Conservation (phyloP, 805 yeast species). For the Geotrichum ghanense region DNA sequence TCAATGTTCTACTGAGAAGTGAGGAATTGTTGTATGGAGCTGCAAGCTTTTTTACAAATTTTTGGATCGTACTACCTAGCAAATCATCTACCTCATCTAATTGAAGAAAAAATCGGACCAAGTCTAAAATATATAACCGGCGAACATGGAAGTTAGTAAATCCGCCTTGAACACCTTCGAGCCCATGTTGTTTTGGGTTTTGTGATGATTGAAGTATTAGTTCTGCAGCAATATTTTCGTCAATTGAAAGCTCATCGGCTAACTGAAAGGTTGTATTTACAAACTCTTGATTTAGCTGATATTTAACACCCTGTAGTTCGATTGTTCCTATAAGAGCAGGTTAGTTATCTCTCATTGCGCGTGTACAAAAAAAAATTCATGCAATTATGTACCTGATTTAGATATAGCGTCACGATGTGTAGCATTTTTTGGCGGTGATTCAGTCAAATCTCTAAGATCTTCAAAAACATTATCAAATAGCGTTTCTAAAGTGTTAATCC, state of each 20-base stretch:
- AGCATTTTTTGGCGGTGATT: constrained; percentile 28
- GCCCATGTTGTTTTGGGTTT: constrained; percentile 22
- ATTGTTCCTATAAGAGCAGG: constrained; percentile 27
- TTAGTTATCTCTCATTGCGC: neutral
- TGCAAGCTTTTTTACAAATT: constrained; percentile 7
- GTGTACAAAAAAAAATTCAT: too few relatives aligned
- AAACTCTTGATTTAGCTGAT: constrained; percentile 54
- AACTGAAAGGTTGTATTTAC: constrained; percentile 44
- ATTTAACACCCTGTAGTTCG: constrained; percentile 41
- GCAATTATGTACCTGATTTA: constrained; percentile 18
- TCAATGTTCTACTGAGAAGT: constrained; percentile 35
- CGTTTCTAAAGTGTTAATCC: constrained; percentile 5
- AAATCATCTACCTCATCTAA: constrained; percentile 5
- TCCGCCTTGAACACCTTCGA: constrained; percentile 33
- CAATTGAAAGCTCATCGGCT: constrained; percentile 58
- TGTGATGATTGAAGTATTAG: constrained; percentile 35
- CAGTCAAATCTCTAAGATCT: constrained; percentile 27
- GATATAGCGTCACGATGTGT: constrained; percentile 21
- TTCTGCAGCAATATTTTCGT: constrained; percentile 69
- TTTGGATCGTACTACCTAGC: constrained; percentile 3
- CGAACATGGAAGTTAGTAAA: constrained; percentile 58
- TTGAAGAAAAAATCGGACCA: constrained; percentile 9
- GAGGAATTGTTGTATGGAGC: constrained; percentile 5
- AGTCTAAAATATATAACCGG: constrained; percentile 58
- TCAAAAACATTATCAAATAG: constrained; percentile 15